Evolutionary conservation across 345 rosid genomes (phyloP).

Genomic region (Pugionium dolabratum): DNA sequence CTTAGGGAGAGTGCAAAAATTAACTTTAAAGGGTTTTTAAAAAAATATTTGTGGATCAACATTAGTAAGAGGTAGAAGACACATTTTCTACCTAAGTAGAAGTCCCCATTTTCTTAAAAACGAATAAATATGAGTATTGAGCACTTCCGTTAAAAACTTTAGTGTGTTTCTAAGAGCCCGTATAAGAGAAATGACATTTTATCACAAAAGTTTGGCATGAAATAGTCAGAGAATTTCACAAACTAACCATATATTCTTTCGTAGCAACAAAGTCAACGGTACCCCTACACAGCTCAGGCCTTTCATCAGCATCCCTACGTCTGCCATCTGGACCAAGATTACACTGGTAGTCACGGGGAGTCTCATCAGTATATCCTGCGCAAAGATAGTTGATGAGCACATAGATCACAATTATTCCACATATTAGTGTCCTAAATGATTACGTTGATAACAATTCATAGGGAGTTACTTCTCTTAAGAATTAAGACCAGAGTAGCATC

Average conservation of each 20-base stretch:
- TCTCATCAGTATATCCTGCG: slow-evolving; percentile 78
- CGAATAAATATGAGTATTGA: background rate
- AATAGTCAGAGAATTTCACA: slow-evolving; percentile 47
- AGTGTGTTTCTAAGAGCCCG: background rate
- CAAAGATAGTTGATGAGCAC: slow-evolving; percentile 24
- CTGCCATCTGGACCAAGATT: slow-evolving; percentile 90
- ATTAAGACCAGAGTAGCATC: background rate
- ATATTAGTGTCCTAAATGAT: background rate
- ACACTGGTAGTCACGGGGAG: slow-evolving; percentile 88
- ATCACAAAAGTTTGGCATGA: background rate
- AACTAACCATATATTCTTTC: slow-evolving; percentile 92
- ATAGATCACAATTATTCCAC: slow-evolving; percentile 15
- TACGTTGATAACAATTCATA: slow-evolving; percentile 5
- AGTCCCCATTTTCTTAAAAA: too few relatives aligned
- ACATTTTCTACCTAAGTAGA: too few relatives aligned
- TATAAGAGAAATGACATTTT: slow-evolving; percentile 12
- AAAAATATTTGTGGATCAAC: background rate
- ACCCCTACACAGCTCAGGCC: slow-evolving; percentile 95
- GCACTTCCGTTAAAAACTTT: background rate
- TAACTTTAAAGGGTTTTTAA: background rate
- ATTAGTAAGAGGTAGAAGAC: background rate
- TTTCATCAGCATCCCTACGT: slow-evolving; percentile 94
- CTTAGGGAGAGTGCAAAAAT: slow-evolving; percentile 8
- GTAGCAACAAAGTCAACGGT: slow-evolving; percentile 92
- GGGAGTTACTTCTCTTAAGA: slow-evolving; percentile 5